phyloP scores from a whole-genome alignment of 73 alveolate species.

The Breviolum minutum region DNA sequence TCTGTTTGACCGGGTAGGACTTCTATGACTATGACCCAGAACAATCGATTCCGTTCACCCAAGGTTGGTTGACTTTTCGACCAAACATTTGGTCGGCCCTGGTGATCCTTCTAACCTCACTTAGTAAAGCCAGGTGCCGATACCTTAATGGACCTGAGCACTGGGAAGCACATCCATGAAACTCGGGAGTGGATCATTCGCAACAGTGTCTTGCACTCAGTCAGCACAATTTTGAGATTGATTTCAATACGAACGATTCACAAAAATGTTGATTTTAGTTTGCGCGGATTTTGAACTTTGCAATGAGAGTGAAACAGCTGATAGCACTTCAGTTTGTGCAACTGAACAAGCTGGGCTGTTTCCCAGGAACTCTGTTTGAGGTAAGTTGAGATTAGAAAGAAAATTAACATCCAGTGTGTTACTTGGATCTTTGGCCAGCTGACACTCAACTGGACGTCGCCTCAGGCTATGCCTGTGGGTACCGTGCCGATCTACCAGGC shows the following conservation, averaged over 20 bases:
- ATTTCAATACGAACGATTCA: too few species aligned
- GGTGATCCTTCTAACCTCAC: neutral
- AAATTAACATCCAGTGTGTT: too few species aligned
- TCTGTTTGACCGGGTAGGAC: too few species aligned
- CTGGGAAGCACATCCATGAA: constrained; percentile 93
- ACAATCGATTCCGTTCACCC: too few species aligned
- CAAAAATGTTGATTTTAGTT: too few species aligned
- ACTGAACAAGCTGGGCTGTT: too few species aligned
- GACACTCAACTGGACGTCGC: neutral
- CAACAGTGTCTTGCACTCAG: constrained; percentile 41
- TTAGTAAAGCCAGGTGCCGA: constrained; percentile 46
- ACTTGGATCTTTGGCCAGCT: neutral
- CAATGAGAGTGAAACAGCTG: neutral
- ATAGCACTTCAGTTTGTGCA: neutral
- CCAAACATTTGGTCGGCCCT: neutral
- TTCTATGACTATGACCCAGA: too few species aligned
- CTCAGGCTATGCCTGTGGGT: constrained; percentile 91
- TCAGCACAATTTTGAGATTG: neutral
- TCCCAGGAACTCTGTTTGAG: too few species aligned
- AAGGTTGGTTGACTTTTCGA: neutral
- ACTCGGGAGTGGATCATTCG: constrained; percentile 93
- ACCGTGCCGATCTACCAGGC: constrained; percentile 95
- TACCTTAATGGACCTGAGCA: constrained; percentile 86
- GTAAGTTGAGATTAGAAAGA: too few species aligned
- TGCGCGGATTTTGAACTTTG: too few species aligned